Evolutionary conservation across 2,329 filamentous ascomycete species (phyloP).

Genomic region (Aaosphaeria arxii): DNA sequence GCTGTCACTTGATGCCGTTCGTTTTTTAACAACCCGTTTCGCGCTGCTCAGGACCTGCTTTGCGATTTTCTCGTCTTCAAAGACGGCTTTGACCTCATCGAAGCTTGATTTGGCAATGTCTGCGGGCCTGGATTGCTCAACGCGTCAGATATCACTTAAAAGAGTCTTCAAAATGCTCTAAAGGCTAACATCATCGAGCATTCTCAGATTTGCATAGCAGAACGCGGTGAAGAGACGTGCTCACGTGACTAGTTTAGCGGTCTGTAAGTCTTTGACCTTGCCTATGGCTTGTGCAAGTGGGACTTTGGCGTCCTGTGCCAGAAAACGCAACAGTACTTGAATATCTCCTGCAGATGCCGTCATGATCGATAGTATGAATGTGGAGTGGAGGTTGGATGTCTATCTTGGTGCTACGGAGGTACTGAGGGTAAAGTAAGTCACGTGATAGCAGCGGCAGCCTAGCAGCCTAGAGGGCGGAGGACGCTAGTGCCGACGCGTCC

Average conservation of each 20-base stretch:
- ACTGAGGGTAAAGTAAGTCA: not conserved
- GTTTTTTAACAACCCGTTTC: conserved; percentile 57
- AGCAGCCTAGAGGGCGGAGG: too few relatives aligned
- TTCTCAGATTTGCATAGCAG: not conserved
- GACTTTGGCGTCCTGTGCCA: conserved; percentile 57
- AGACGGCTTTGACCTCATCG: conserved; percentile 41
- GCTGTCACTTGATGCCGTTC: conserved; percentile 36
- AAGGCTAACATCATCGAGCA: not conserved
- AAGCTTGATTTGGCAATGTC: conserved; percentile 50
- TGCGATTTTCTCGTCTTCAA: conserved; percentile 52
- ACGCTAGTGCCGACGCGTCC: too few relatives aligned
- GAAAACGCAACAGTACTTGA: conserved; percentile 53
- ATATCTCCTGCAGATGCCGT: conserved; percentile 39
- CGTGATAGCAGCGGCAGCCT: too few relatives aligned
- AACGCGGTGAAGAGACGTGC: conserved; percentile 17
- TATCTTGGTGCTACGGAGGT: too few relatives aligned
- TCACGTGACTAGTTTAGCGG: conserved; percentile 52
- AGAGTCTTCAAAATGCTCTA: not conserved
- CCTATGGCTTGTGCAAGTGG: conserved; percentile 54
- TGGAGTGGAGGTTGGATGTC: not conserved
- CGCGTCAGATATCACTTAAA: conserved; percentile 5
- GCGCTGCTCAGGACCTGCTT: conserved; percentile 58
- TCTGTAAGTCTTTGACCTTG: conserved; percentile 55
- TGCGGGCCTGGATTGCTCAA: conserved; percentile 36
- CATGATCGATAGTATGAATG: not conserved